Conservation (phyloP, 2,329 filamentous ascomycete genomes). For the Lasiodiplodia theobromae region DNA sequence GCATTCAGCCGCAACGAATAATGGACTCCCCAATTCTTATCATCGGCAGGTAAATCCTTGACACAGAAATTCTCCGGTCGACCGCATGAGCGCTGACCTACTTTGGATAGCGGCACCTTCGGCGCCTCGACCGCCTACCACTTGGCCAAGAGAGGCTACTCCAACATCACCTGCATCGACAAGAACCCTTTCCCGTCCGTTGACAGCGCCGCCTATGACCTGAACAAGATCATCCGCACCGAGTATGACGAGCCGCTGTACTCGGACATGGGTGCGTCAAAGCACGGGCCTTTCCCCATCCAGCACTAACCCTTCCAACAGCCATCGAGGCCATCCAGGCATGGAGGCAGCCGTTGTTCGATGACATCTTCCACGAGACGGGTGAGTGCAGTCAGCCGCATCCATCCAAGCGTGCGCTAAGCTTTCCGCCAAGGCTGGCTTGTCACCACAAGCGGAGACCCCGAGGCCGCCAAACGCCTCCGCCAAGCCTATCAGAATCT, state of each 20-base stretch:
- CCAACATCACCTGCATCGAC: constrained; percentile 42
- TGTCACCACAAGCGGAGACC: constrained; percentile 32
- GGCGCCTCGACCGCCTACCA: constrained; percentile 43
- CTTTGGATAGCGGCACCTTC: constrained; percentile 42
- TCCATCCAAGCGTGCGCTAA: constrained; percentile 1
- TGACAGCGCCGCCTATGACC: constrained; percentile 30
- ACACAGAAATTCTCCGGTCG: not conserved
- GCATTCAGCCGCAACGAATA: constrained; percentile 12
- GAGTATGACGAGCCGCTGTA: constrained; percentile 35
- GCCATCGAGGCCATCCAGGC: constrained; percentile 33
- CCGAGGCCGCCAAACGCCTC: constrained; percentile 29
- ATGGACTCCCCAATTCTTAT: constrained; percentile 19
- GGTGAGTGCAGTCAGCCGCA: constrained; percentile 4
- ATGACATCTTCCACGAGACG: constrained; percentile 31
- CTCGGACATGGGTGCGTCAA: constrained; percentile 31
- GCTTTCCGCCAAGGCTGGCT: constrained; percentile 30
- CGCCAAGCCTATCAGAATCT: constrained; percentile 32
- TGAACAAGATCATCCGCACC: constrained; percentile 35
- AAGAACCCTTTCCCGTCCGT: constrained; percentile 29
- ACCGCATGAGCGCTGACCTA: not conserved
- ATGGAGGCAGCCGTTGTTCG: constrained; percentile 32
- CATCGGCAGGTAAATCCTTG: constrained; percentile 23
- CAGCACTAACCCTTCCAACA: not conserved
- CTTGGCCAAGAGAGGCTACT: constrained; percentile 41
- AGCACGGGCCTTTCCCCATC: constrained; percentile 1